Percentiles rank a stretch among this genome's conserved stretches.
These are phyloP conservation scores for Aspergillus wentii DNA, from an alignment of 495 filamentous ascomycete species.

Conservation along the genomic window DNA sequence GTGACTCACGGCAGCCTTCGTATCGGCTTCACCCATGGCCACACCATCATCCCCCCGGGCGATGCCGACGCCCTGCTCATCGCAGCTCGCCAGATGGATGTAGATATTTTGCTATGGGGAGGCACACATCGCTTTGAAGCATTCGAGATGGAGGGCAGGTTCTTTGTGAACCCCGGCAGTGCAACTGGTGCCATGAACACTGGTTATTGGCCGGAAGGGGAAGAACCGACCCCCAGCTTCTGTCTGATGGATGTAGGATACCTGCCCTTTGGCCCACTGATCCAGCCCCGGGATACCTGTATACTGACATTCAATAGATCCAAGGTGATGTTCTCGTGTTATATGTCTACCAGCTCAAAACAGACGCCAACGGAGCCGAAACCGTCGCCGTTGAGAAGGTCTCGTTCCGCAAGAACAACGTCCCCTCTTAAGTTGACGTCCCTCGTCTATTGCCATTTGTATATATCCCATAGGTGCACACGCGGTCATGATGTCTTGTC, in stretches of 20 bases:
- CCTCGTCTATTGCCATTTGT: slow-evolving; percentile 13
- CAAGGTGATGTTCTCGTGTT: slow-evolving; percentile 96
- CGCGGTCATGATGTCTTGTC: slow-evolving; percentile 16
- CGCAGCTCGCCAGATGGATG: slow-evolving; percentile 91
- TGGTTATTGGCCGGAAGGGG: slow-evolving; percentile 64
- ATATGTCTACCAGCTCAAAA: slow-evolving; percentile 95
- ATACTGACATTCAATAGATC: slow-evolving; percentile 52
- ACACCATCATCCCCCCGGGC: slow-evolving; percentile 85
- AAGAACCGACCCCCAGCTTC: slow-evolving; percentile 90
- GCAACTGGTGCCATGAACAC: slow-evolving; percentile 80
- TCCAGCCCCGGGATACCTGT: not conserved
- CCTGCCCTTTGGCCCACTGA: not conserved
- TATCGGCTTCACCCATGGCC: slow-evolving; percentile 95
- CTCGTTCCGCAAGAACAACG: slow-evolving; percentile 80
- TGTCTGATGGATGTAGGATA: slow-evolving; percentile 95
- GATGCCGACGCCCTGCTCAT: slow-evolving; percentile 91
- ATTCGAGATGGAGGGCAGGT: slow-evolving; percentile 97
- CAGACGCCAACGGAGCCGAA: slow-evolving; percentile 81
- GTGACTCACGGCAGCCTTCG: slow-evolving; percentile 90
- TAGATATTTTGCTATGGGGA: slow-evolving; percentile 94
- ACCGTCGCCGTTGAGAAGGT: slow-evolving; percentile 97
- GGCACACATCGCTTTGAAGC: slow-evolving; percentile 98
- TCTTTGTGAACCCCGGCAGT: slow-evolving; percentile 98
- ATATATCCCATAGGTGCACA: slow-evolving; percentile 28
- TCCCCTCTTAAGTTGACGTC: slow-evolving; percentile 24